phyloP scores from a whole-genome alignment of 441 rosid genomes.

The Cnidoscolus chayamansa region DNA sequence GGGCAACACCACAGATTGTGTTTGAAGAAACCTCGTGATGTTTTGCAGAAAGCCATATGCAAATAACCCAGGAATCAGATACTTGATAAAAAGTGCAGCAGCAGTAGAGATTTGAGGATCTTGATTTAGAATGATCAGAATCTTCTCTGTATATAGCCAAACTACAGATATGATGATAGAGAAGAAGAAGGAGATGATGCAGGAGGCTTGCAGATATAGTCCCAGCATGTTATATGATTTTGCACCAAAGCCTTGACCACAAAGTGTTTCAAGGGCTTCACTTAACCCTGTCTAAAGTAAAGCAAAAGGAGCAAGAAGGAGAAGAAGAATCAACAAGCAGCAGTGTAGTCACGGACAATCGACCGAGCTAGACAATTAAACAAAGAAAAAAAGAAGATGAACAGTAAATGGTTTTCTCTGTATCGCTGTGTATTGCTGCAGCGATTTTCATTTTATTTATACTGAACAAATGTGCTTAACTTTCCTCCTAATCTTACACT shows the following conservation, averaged over 20 bases:
- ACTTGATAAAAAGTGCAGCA: slow-evolving; percentile 54
- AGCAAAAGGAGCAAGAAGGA: background rate
- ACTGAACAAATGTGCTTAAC: too few relatives aligned
- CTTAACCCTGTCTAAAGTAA: slow-evolving; percentile 56
- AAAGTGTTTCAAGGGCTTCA: slow-evolving; percentile 80
- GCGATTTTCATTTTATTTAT: too few relatives aligned
- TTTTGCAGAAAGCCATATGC: slow-evolving; percentile 70
- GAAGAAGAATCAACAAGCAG: background rate
- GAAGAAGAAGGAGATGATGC: slow-evolving; percentile 53
- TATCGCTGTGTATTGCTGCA: too few relatives aligned
- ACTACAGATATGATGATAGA: slow-evolving; percentile 42
- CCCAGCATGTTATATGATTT: slow-evolving; percentile 52
- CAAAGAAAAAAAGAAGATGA: too few relatives aligned
- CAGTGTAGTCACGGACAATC: too few relatives aligned
- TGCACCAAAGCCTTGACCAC: slow-evolving; percentile 87
- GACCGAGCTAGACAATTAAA: too few relatives aligned
- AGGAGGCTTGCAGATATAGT: slow-evolving; percentile 66
- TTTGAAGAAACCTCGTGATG: slow-evolving; percentile 61
- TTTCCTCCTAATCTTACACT: too few relatives aligned
- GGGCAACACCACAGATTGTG: slow-evolving; percentile 61
- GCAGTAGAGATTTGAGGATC: slow-evolving; percentile 40
- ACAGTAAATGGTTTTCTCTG: too few relatives aligned
- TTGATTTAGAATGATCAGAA: slow-evolving; percentile 51
- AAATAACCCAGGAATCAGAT: slow-evolving; percentile 66
- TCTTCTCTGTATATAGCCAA: slow-evolving; percentile 53